Conservation (phyloP, 139 green algal genomes). For the Yamagishiella unicocca region DNA sequence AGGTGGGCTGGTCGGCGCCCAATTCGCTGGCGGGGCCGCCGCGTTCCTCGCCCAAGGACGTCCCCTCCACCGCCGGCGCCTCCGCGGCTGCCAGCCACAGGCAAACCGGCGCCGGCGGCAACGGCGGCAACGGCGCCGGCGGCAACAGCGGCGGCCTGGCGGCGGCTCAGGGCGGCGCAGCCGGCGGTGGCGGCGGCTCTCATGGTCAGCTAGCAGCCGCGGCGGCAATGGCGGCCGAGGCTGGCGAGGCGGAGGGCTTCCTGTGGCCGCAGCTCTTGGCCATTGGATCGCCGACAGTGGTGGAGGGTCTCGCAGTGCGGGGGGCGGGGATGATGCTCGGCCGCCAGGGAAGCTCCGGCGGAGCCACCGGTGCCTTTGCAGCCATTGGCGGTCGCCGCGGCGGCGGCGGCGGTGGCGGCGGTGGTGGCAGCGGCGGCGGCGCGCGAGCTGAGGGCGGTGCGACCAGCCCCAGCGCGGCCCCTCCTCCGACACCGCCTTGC, state of each 20-base stretch:
- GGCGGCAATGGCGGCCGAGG: background rate
- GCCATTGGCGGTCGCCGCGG: background rate
- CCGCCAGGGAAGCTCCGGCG: background rate
- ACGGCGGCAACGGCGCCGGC: background rate
- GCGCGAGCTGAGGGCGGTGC: no score
- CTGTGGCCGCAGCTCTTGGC: conserved; percentile 37
- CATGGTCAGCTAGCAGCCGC: background rate
- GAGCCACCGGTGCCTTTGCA: background rate
- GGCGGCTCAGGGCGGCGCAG: no score
- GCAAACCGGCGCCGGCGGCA: background rate
- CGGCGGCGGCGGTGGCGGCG: background rate
- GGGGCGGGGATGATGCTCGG: no score
- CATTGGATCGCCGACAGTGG: conserved; percentile 31
- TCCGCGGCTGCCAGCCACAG: background rate
- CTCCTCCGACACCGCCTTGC: no score
- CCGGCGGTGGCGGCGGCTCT: background rate
- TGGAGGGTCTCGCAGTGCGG: conserved; percentile 7
- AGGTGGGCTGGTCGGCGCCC: conserved; percentile 37
- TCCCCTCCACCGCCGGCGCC: background rate
- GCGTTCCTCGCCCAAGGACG: conserved; percentile 6
- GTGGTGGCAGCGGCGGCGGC: background rate
- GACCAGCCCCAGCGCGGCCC: no score
- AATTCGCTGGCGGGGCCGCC: background rate
- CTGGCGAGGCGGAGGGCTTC: background rate
- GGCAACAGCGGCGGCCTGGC: background rate